These are phyloP conservation scores for Populus deltoides DNA, from an alignment of 345 rosid species.

Conservation along the genomic window DNA sequence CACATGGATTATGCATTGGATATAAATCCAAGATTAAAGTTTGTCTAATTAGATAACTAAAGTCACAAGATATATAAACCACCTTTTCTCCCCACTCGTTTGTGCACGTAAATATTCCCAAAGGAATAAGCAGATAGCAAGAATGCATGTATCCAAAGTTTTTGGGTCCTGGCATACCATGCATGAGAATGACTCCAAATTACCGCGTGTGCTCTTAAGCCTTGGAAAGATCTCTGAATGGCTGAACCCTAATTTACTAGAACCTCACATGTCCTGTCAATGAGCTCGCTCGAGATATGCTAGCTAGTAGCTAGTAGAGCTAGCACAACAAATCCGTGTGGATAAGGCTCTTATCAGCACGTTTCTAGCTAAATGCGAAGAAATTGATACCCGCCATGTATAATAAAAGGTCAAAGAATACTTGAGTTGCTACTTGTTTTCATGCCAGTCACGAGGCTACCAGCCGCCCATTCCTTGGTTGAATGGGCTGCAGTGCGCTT, in stretches of 20 bases:
- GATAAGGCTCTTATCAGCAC: conserved; percentile 30
- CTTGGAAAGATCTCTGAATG: background rate
- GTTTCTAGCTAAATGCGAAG: conserved; percentile 11
- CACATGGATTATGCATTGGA: no score
- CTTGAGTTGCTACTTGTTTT: background rate
- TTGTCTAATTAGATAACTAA: no score
- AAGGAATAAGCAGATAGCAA: background rate
- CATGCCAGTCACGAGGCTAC: background rate
- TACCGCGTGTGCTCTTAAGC: no score
- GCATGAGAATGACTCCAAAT: background rate
- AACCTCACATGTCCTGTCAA: background rate
- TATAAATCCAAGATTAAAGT: no score
- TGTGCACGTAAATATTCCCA: background rate
- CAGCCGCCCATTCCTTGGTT: conserved; percentile 30
- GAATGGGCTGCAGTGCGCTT: conserved; percentile 28
- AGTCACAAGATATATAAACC: background rate
- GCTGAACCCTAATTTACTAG: background rate
- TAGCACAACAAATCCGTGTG: conserved; percentile 3
- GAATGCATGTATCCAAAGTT: background rate
- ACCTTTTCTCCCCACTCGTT: background rate
- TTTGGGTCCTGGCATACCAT: background rate
- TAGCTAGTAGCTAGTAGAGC: no score
- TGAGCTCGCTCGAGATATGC: no score
- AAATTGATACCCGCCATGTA: background rate
- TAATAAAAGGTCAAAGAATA: no score